Evolutionary conservation across 1,139 yeast genomes (phyloP), one percentile per base, ranked within the genome.

Genomic region (Candida smagusa): DNA sequence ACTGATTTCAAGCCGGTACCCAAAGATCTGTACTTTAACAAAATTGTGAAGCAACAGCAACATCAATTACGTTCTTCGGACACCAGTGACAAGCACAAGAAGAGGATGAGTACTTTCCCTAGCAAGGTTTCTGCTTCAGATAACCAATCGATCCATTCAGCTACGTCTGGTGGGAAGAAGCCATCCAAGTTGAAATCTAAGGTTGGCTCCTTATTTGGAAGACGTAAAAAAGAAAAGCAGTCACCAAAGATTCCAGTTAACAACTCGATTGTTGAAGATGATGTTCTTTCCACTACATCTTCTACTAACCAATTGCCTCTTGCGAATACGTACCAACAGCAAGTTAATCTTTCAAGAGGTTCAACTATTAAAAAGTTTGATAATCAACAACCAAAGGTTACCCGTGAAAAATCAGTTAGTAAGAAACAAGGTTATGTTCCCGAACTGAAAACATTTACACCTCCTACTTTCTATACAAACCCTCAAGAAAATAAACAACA

Each of bases 201-300:
- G 55, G 89, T 89, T 29, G 96, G 96, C 12, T 87, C 96, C 0
- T 81, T 89, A 43, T 84, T 89, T 58, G 82, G 84, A 31, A 77
- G 85, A 47, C 75, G 57, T 38, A 68, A 78, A 51, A 72, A 58
- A 41, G 65, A 77, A 50, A 71, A 71, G 48, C 63, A 63, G 24
- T 33, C 52, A 6, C 42, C 52, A 38, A 38, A 21, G 26, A 13
- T 16, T 21, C 34, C 11, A 31, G 35, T 11, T 35, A 50, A 43
- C 30, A 58, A 53, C 9, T 43, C 61, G 6, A 63, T 65, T 34
- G 68, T 66, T 6, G 76, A 70, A 47, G 51, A 58, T 35, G 68
- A 54, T 8, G 61, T 70, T 1, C 40, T 59, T 32, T 46, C 55
- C 21, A 53, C 68, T 9, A 36, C 46, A 21, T 26, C 56, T 25